These are phyloP conservation scores for Leishmania braziliensis DNA, from an alignment of 208 protist genomes.

Conservation along the genomic window DNA sequence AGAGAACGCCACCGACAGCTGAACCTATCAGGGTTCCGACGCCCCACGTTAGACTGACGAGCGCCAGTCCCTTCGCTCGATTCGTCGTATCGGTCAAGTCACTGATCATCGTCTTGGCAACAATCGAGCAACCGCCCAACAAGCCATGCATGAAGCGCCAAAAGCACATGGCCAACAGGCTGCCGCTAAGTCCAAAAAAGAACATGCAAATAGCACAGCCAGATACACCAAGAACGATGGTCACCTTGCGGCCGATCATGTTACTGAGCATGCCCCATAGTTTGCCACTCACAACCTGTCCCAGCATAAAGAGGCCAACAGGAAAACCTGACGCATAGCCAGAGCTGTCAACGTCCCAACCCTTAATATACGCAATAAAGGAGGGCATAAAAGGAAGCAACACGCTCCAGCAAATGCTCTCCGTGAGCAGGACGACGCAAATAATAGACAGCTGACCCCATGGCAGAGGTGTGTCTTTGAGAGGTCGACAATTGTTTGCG, in stretches of 20 bases:
- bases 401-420: constrained; percentile 77
- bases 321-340: constrained; percentile 72
- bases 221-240: constrained; percentile 58
- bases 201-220: constrained; percentile 55
- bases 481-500: no score
- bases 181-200: constrained; percentile 73
- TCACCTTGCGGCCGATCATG: constrained; percentile 58
- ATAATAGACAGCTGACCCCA: constrained; percentile 59
- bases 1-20: constrained; percentile 67
- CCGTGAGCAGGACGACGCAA: constrained; percentile 66
- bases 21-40: constrained; percentile 75
- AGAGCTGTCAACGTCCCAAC: constrained; percentile 35
- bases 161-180: constrained; percentile 54
- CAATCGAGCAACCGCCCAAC: constrained; percentile 64
- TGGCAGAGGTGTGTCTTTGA: constrained; percentile 56
- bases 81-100: constrained; percentile 82
- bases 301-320: constrained; percentile 82
- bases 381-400: constrained; percentile 75
- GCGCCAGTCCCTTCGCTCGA: constrained; percentile 93
- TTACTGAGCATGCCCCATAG: constrained; percentile 77
- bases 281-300: constrained; percentile 74
- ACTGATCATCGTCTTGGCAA: constrained; percentile 83
- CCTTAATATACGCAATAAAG: constrained; percentile 60
- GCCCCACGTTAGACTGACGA: constrained; percentile 95
- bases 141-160: constrained; percentile 82